Conservation (phyloP, 768 basidiomycete genomes). For the Boletus vermiculosoides region DNA sequence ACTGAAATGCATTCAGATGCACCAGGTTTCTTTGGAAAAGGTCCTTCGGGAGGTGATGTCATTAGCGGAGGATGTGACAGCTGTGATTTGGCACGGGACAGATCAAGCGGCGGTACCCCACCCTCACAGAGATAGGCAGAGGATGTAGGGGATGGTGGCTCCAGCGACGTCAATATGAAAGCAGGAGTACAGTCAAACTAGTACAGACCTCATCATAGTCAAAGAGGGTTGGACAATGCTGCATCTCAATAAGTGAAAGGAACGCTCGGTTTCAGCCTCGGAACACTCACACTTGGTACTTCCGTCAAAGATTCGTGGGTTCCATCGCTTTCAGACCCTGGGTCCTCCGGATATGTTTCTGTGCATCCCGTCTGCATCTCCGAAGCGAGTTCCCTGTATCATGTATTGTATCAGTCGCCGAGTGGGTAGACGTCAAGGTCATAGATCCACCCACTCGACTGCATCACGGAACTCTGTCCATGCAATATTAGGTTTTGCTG, state of each 20-base stretch:
- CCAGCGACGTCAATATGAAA: no score
- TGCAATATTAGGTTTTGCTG: conserved; percentile 8
- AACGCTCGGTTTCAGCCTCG: neutral
- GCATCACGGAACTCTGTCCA: conserved; percentile 21
- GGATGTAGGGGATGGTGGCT: neutral
- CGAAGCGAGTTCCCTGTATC: conserved; percentile 10
- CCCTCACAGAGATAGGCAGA: neutral
- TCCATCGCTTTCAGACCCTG: neutral
- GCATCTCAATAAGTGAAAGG: neutral
- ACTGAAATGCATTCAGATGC: neutral
- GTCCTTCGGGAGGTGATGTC: neutral
- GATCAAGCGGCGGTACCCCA: neutral
- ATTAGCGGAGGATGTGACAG: neutral
- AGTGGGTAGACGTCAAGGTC: neutral
- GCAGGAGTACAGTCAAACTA: no score
- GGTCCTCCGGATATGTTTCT: neutral
- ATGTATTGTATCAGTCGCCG: neutral
- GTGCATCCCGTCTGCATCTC: conserved; percentile 16
- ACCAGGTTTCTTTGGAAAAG: neutral
- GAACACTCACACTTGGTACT: conserved; percentile 22
- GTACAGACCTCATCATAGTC: no score
- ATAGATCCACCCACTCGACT: conserved; percentile 12
- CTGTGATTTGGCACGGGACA: neutral
- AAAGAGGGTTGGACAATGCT: conserved; percentile 7
- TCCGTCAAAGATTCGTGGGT: conserved; percentile 7